A percentile compares a stretch with the other conserved stretches of the same genome.
phyloP scores from a whole-genome alignment of 2,329 filamentous ascomycete genomes.

The Penicillium occitanis region DNA sequence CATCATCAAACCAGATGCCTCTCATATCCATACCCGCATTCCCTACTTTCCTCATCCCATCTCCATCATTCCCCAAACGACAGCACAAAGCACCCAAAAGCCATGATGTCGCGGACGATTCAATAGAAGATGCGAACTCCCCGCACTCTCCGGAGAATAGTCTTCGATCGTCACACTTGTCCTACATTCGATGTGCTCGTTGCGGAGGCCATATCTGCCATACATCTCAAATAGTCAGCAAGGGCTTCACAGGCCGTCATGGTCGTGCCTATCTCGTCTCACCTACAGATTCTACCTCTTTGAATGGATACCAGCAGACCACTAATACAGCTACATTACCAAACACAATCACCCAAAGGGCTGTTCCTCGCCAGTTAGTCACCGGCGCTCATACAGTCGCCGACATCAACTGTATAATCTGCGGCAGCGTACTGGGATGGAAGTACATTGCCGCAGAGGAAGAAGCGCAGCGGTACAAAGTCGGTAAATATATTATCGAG shows the following conservation, averaged over 20 bases:
- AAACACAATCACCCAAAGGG: constrained; percentile 58
- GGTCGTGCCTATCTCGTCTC: constrained; percentile 64
- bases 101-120: not conserved
- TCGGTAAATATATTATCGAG: constrained; percentile 67
- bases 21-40: constrained; percentile 15
- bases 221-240: constrained; percentile 61
- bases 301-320: constrained; percentile 21
- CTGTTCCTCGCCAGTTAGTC: constrained; percentile 60
- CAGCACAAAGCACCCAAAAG: not conserved
- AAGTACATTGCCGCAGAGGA: constrained; percentile 65
- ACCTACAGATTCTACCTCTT: not conserved
- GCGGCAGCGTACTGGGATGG: constrained; percentile 60
- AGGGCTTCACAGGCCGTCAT: constrained; percentile 65
- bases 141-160: not conserved
- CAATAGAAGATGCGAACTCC: not conserved
- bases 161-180: constrained; percentile 38
- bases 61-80: constrained; percentile 47
- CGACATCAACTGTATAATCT: constrained; percentile 59
- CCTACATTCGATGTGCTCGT: constrained; percentile 59
- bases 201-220: constrained; percentile 61
- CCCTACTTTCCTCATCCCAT: constrained; percentile 23
- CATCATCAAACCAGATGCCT: constrained; percentile 7
- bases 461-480: constrained; percentile 62
- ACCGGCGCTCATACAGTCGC: constrained; percentile 63
- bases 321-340: constrained; percentile 45